Evolutionary conservation across 306 rosid genomes (phyloP), one percentile per base, ranked within the genome.

Genomic region (Chamaecrista fasciculata): DNA sequence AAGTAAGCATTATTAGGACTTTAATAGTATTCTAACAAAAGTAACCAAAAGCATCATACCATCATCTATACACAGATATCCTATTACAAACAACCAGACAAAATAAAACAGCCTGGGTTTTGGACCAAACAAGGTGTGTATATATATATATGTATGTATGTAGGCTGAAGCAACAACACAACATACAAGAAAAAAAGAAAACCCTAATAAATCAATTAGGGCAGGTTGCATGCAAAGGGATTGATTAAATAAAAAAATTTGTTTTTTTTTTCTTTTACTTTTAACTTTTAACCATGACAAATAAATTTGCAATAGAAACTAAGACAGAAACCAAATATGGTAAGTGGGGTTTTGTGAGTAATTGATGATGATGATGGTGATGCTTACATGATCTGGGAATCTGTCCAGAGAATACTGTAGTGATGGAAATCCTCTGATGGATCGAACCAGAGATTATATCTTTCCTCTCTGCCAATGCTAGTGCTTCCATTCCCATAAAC

Each of bases 401-500:
- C 82, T 55, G 96, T 83, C 98, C 98, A 94, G 16, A 88, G 96
- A 68, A 94, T 85, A 56, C 90, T 83, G 81, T 90, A 94, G 67
- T 85, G 88, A 62, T 94, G 98, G 62, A 77, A 86, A 77, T 90
- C 94, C 21, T 90, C 96, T 15, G 98, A 31, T 67, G 98, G 97
- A 81, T 94, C 98, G 75, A 94, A 94, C 98, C 97, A 85, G 9
- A 94, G 86, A 80, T 77, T 81, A 83, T 79, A 85, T 77, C 97
- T 85, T 83, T 94, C 98, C 74, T 94, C 98, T 79, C 97, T 88
- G 48, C 98, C 98, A 29, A 86, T 62, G 57, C 24, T 68, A 20
- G 98, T 94, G 78, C 98, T 94, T 82, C 98, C 98, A 79, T 94
- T 94, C 33, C 98, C 98, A 75, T 94, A 94, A 76, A 94, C 75